Conservation (phyloP, 345 rosid species). For the Kandelia obovata region DNA sequence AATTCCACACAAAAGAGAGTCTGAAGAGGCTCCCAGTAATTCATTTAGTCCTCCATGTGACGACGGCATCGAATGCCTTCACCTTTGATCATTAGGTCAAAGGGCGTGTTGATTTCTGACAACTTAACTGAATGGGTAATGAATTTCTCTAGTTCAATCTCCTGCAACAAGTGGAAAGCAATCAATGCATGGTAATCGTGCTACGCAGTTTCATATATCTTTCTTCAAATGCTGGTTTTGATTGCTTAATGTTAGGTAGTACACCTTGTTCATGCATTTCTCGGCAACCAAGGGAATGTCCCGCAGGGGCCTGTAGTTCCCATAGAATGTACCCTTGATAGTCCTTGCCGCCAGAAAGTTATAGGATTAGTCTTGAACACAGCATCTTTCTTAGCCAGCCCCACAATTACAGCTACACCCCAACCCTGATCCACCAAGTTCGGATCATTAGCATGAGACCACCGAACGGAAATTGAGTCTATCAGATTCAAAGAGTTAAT, state of each 20-base stretch:
- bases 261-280: slow-evolving; percentile 14
- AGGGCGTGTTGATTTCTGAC: slow-evolving; percentile 53
- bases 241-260: not conserved
- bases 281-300: slow-evolving; percentile 13
- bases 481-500: not conserved
- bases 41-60: slow-evolving; percentile 26
- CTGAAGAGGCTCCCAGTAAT: no score
- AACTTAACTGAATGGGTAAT: slow-evolving; percentile 47
- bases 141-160: slow-evolving; percentile 47
- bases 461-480: not conserved
- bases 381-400: slow-evolving; percentile 4
- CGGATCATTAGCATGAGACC: not conserved
- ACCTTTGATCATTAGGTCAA: slow-evolving; percentile 51
- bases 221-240: no score
- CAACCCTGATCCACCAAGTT: slow-evolving; percentile 2
- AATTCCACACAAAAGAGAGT: no score
- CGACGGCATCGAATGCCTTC: slow-evolving; percentile 47
- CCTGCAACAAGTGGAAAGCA: slow-evolving; percentile 19
- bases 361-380: slow-evolving; percentile 7
- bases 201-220: no score
- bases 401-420: slow-evolving; percentile 16
- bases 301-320: slow-evolving; percentile 9
- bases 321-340: slow-evolving; percentile 14
- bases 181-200: no score
- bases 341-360: slow-evolving; percentile 14